Base-by-base conservation (phyloP, 352 stramenopile species). In the Phytophthora sojae region DNA sequence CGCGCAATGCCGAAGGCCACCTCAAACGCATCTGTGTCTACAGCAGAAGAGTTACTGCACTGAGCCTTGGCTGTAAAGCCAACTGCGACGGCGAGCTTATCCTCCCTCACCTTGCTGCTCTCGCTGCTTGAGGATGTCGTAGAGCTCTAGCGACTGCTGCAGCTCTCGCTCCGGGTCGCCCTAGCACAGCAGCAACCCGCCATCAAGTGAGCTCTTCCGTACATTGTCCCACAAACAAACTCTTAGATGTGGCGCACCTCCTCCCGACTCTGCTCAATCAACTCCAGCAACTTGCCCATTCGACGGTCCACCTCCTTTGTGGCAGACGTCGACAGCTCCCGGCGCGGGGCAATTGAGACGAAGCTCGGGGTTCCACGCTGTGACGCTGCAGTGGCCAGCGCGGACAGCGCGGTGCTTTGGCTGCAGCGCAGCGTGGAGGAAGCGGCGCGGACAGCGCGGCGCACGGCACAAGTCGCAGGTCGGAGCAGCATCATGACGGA, bases 1-100 rank as follows among this genome's bases (percentile, higher is more conserved):
- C 57, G 61, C 19, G 71, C 71, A 59, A 77, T 77, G 21, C 61
- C 52, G n/a, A 74, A 77, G 3, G 61, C 71, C 12, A 64, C 61
- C 25, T 75, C 56, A 57, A 75, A 75, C 4, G 50, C 21, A 14
- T 77, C 66, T 14, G 50, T 9, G 23, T 68, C 66, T 77, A 21
- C 44, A 21, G 26, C 11, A 6, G 14, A 42, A 19, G 6, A 57
- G 23, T 37, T 57, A 32, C 2, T 21, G 14, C 23, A 9, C 12
- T 30, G 9, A 57, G 14, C 51, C 26, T 37, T 19, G 14, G 23
- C 37, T n/a, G 37, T 45, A 35, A 35, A 35, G 30, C 30, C 37
- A 44, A 15, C 14, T 44, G 14, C 17, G n/a, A 9, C 42, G 8
- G 12, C 6, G 5, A 8, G 6, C 15, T 19, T 44, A 1, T 12